These are phyloP conservation scores for Bertia moriformis DNA, from an alignment of 2,329 filamentous ascomycete genomes.

Conservation along the genomic window DNA sequence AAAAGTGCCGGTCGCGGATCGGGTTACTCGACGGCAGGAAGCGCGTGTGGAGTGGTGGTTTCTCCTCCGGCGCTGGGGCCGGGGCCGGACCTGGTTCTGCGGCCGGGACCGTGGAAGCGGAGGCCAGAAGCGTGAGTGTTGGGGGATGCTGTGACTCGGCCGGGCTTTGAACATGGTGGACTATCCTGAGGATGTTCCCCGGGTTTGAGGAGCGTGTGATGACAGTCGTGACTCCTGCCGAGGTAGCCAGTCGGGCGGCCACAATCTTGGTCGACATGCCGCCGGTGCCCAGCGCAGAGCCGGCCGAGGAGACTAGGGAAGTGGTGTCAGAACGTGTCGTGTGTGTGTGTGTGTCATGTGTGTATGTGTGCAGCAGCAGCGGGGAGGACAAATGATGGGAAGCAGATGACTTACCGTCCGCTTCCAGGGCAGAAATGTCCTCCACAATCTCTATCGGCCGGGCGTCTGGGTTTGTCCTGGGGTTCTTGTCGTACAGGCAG, in stretches of 20 bases:
- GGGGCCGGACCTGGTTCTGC: constrained; percentile 14
- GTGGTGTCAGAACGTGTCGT: no score
- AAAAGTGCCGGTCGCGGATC: constrained; percentile 88
- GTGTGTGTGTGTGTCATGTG: constrained; percentile 3
- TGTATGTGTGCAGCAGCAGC: no score
- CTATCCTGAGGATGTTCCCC: constrained; percentile 78
- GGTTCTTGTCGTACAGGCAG: constrained; percentile 93
- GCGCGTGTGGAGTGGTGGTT: constrained; percentile 69
- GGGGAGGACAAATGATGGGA: neutral
- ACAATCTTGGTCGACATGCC: constrained; percentile 98
- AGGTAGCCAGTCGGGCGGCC: constrained; percentile 79
- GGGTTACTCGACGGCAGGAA: constrained; percentile 76
- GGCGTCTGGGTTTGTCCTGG: constrained; percentile 70
- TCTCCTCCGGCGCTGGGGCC: constrained; percentile 12
- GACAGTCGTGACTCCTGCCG: constrained; percentile 86
- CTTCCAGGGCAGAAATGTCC: constrained; percentile 68
- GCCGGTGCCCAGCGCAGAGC: constrained; percentile 78
- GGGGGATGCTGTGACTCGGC: constrained; percentile 6
- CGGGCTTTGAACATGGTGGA: constrained; percentile 49
- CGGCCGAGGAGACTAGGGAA: constrained; percentile 60
- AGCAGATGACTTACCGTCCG: constrained; percentile 51
- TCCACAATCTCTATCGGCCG: constrained; percentile 83
- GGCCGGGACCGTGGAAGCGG: constrained; percentile 8
- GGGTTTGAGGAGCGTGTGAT: constrained; percentile 91
- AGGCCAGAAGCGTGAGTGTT: constrained; percentile 7